Conservation (phyloP, 139 green algal species). For the Auxenochlorella pyrenoidosa region DNA sequence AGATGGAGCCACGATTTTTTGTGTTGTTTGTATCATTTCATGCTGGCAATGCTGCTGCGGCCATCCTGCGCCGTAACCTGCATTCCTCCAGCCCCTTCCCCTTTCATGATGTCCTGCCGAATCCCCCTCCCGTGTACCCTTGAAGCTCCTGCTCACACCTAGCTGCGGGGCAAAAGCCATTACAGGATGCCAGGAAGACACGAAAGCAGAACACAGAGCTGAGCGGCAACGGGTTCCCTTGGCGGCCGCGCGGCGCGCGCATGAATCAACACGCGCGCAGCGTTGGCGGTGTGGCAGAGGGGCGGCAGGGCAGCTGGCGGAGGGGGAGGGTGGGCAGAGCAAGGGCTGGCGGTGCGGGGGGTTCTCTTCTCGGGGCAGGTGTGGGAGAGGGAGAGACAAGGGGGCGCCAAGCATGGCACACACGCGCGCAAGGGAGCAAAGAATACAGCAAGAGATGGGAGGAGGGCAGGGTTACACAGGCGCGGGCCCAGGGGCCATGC, state of each 20-base stretch:
- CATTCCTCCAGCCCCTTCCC: no score
- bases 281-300: background rate
- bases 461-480: background rate
- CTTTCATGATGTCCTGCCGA: no score
- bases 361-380: conserved; percentile 21
- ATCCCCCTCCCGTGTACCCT: no score
- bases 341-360: background rate
- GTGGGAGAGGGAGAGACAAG: background rate
- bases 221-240: conserved; percentile 8
- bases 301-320: background rate
- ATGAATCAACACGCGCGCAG: background rate
- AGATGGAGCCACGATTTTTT: no score
- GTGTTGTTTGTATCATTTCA: no score
- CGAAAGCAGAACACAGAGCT: conserved; percentile 3
- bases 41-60: no score
- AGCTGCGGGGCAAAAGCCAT: background rate
- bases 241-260: background rate
- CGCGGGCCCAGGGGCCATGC: background rate
- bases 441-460: conserved; percentile 16
- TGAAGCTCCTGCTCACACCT: no score
- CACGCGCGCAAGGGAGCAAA: conserved; percentile 14
- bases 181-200: conserved; percentile 10
- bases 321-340: background rate
- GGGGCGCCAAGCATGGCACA: background rate
- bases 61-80: no score